phyloP scores from a whole-genome alignment of 2,329 filamentous ascomycete genomes.

The Aspergillus versicolor region DNA sequence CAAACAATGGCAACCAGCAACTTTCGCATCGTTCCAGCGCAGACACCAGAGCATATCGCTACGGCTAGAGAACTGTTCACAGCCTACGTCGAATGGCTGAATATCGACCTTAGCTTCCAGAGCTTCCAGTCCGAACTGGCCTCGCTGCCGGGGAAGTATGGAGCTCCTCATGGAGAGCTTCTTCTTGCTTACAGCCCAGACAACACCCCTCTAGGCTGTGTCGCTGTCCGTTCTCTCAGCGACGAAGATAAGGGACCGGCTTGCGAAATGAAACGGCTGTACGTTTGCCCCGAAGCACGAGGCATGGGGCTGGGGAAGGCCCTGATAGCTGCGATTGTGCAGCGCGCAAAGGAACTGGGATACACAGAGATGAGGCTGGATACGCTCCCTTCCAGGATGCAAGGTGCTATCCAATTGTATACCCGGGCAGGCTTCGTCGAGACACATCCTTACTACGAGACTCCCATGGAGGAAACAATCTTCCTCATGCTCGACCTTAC shows the following conservation, averaged over 20 bases:
- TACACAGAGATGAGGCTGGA: slow-evolving; percentile 57
- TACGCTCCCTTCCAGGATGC: slow-evolving; percentile 53
- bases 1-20: background rate
- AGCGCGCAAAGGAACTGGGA: slow-evolving; percentile 46
- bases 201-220: slow-evolving; percentile 46
- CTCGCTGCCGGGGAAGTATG: slow-evolving; percentile 56
- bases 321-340: slow-evolving; percentile 48
- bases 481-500: slow-evolving; percentile 46
- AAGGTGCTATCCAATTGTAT: slow-evolving; percentile 52
- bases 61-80: slow-evolving; percentile 45
- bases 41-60: slow-evolving; percentile 43
- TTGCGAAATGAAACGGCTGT: slow-evolving; percentile 61
- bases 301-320: slow-evolving; percentile 51
- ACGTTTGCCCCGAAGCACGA: slow-evolving; percentile 49
- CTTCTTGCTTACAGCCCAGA: slow-evolving; percentile 44
- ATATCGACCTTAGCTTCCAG: slow-evolving; percentile 59
- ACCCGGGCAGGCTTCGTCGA: slow-evolving; percentile 51
- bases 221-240: slow-evolving; percentile 44
- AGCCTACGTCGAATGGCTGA: slow-evolving; percentile 46
- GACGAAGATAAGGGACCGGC: slow-evolving; percentile 8
- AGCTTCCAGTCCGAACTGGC: slow-evolving; percentile 54
- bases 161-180: slow-evolving; percentile 44
- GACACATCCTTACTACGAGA: slow-evolving; percentile 56
- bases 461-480: slow-evolving; percentile 52
- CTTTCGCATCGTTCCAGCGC: slow-evolving; percentile 35